Evolutionary conservation across 305 asterid species (phyloP).

Genomic region (Euphrasia arctica): DNA sequence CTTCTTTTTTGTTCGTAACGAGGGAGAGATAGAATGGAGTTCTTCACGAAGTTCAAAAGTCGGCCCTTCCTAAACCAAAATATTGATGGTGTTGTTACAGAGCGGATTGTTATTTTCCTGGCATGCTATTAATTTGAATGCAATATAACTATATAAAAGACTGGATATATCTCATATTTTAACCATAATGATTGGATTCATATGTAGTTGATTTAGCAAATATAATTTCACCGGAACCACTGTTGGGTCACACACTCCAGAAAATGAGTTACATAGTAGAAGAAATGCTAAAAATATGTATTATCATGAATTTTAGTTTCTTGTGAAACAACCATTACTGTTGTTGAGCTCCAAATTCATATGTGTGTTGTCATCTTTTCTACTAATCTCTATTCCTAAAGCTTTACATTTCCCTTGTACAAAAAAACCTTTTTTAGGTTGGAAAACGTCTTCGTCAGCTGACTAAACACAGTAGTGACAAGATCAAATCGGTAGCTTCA

Average conservation of each 20-base stretch:
- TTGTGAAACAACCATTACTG: background rate
- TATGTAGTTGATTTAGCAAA: background rate
- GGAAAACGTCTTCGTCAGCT: conserved; percentile 86
- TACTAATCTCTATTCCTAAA: background rate
- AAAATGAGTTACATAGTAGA: background rate
- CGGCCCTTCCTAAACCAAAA: background rate
- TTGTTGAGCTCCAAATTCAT: background rate
- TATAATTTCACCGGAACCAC: background rate
- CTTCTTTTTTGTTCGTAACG: background rate
- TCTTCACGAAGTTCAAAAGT: too few relatives aligned
- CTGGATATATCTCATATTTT: background rate
- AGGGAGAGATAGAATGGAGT: too few relatives aligned
- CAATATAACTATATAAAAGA: too few relatives aligned
- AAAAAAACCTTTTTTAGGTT: conserved; percentile 38
- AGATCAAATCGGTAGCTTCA: conserved; percentile 72
- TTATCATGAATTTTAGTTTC: background rate
- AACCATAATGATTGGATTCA: background rate
- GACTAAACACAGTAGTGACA: conserved; percentile 74
- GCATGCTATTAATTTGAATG: background rate
- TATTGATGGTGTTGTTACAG: background rate
- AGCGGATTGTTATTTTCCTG: background rate
- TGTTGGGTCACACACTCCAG: too few relatives aligned
- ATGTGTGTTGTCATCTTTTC: background rate
- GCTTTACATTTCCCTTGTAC: background rate
- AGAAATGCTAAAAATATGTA: background rate